These are phyloP conservation scores for Oldenlandia corymbosa DNA, from an alignment of 257 asterid genomes.

Conservation along the genomic window DNA sequence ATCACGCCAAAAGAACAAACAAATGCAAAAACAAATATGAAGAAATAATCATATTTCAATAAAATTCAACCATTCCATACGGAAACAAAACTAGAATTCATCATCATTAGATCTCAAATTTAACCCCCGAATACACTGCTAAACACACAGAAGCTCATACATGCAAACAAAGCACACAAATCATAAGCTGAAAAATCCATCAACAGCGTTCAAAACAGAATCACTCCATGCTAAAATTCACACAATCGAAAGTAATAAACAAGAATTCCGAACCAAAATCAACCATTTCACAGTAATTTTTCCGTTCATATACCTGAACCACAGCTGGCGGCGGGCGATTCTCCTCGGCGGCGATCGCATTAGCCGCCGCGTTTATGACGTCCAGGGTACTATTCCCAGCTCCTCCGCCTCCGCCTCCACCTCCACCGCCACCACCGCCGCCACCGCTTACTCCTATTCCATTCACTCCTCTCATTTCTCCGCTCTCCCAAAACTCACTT, in stretches of 20 bases:
- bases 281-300: not conserved
- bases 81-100: not conserved
- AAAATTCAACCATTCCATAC: constrained; percentile 4
- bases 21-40: too few relatives aligned
- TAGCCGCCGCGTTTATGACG: constrained; percentile 89
- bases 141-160: not conserved
- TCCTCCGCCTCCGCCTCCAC: constrained; percentile 19
- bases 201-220: not conserved
- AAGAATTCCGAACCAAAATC: not conserved
- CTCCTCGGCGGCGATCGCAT: constrained; percentile 73
- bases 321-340: constrained; percentile 51
- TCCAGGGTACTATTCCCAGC: constrained; percentile 52
- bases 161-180: not conserved
- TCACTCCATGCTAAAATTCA: not conserved
- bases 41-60: not conserved
- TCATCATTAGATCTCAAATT: constrained; percentile 16
- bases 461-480: constrained; percentile 11
- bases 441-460: constrained; percentile 10
- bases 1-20: not conserved
- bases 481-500: not conserved
- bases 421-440: constrained; percentile 26
- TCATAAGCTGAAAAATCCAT: not conserved
- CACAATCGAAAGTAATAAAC: not conserved
- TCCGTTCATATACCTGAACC: constrained; percentile 40
- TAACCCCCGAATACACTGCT: not conserved